These are phyloP conservation scores for Seiridium unicorne DNA, from an alignment of 2,329 filamentous ascomycete genomes.

Conservation along the genomic window DNA sequence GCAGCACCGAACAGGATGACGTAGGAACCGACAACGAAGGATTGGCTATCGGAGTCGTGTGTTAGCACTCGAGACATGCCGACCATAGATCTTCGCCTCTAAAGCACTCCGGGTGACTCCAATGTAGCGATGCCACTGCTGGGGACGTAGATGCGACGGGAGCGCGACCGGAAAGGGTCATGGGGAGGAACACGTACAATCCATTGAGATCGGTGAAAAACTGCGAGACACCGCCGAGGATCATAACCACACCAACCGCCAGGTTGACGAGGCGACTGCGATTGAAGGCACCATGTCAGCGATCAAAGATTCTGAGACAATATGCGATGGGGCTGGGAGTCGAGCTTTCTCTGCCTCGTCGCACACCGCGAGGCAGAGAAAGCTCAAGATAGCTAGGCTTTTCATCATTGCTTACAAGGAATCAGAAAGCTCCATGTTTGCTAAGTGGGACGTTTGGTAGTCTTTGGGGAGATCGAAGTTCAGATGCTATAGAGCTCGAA, in stretches of 20 bases:
- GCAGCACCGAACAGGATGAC: constrained; percentile 86
- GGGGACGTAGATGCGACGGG: neutral
- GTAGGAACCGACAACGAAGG: constrained; percentile 79
- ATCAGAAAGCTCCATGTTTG: constrained; percentile 84
- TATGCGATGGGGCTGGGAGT: neutral
- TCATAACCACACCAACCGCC: constrained; percentile 80
- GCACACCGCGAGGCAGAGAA: neutral
- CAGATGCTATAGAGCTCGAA: too few species aligned
- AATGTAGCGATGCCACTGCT: neutral
- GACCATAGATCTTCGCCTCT: neutral
- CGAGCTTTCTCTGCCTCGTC: neutral
- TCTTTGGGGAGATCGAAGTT: too few species aligned
- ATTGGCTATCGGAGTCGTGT: constrained; percentile 47
- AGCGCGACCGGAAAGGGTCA: constrained; percentile 30
- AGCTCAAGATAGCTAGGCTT: constrained; percentile 9
- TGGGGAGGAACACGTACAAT: constrained; percentile 49
- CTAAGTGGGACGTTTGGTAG: too few species aligned
- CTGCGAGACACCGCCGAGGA: constrained; percentile 77
- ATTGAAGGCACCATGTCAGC: constrained; percentile 18
- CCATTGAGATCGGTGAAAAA: constrained; percentile 52
- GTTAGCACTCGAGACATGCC: neutral
- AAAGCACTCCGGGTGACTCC: neutral
- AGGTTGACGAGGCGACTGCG: constrained; percentile 91
- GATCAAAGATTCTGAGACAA: neutral
- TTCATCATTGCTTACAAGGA: constrained; percentile 67